A percentile compares a stretch with the other conserved stretches of the same genome.
phyloP scores from a whole-genome alignment of 805 yeast species.

The Kazachstania viticola region DNA sequence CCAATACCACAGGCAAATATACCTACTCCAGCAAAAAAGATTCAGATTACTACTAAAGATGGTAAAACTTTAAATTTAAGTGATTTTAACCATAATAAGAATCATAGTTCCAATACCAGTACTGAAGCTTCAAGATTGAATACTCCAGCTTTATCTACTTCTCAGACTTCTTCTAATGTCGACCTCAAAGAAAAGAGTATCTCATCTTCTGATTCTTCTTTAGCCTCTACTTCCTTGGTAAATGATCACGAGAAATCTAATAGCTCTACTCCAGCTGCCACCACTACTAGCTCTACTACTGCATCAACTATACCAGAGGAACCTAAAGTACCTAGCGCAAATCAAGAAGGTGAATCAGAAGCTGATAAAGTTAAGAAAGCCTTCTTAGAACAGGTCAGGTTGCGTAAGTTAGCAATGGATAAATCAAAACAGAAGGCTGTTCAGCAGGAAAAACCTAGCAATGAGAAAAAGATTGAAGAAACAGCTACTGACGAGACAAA shows the following conservation, averaged over 20 bases:
- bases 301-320: not conserved
- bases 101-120: not conserved
- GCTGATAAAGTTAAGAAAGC: constrained; percentile 22
- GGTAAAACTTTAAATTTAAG: constrained; percentile 23
- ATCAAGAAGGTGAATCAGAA: constrained; percentile 6
- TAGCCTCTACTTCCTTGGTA: not conserved
- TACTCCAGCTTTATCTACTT: constrained; percentile 2
- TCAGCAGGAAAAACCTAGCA: constrained; percentile 3
- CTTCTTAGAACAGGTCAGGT: constrained; percentile 25
- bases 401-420: constrained; percentile 23
- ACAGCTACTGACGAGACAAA: constrained; percentile 6
- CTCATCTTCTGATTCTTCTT: not conserved
- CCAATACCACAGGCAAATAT: not conserved
- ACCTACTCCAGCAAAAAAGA: constrained; percentile 13
- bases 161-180: not conserved
- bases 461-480: constrained; percentile 5
- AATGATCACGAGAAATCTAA: not conserved
- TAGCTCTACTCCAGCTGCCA: not conserved
- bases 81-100: constrained; percentile 10
- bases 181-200: not conserved
- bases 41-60: constrained; percentile 26
- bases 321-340: constrained; percentile 2
- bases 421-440: constrained; percentile 13
- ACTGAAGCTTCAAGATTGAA: not conserved
- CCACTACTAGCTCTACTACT: not conserved